These are phyloP conservation scores for Coniochaeta pulveracea DNA, from an alignment of 2,329 filamentous ascomycete species.

Conservation along the genomic window DNA sequence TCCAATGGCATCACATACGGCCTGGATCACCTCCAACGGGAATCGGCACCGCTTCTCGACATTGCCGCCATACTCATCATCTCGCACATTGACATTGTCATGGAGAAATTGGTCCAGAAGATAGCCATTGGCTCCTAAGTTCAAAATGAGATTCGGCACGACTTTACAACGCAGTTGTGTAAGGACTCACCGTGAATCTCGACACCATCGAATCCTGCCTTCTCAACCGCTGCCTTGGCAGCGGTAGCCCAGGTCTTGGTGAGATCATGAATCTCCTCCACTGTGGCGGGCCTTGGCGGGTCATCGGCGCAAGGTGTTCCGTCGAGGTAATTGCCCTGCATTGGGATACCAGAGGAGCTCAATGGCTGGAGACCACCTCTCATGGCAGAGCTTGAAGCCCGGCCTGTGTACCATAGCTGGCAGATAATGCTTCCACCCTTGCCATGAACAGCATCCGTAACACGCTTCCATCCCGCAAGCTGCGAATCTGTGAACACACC, in stretches of 20 bases:
- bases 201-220: slow-evolving; percentile 1
- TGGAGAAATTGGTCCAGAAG: slow-evolving; percentile 43
- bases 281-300: slow-evolving; percentile 16
- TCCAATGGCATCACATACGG: slow-evolving; percentile 38
- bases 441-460: slow-evolving; percentile 48
- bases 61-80: slow-evolving; percentile 40
- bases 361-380: slow-evolving; percentile 23
- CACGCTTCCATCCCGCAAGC: slow-evolving; percentile 43
- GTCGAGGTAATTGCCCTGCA: slow-evolving; percentile 20
- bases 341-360: slow-evolving; percentile 24
- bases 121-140: slow-evolving; percentile 26
- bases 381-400: slow-evolving; percentile 22
- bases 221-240: slow-evolving; percentile 13
- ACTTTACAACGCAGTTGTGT: no score
- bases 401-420: slow-evolving; percentile 39
- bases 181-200: slow-evolving; percentile 1
- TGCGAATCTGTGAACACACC: slow-evolving; percentile 44
- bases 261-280: slow-evolving; percentile 15
- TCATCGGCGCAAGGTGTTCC: no score
- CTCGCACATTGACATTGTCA: slow-evolving; percentile 39
- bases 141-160: no score
- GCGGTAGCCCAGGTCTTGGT: slow-evolving; percentile 18
- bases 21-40: slow-evolving; percentile 36
- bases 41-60: slow-evolving; percentile 43
- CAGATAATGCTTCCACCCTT: slow-evolving; percentile 46